Base-by-base conservation (phyloP, 139 green algal species). In the Tetraselmis striata region DNA sequence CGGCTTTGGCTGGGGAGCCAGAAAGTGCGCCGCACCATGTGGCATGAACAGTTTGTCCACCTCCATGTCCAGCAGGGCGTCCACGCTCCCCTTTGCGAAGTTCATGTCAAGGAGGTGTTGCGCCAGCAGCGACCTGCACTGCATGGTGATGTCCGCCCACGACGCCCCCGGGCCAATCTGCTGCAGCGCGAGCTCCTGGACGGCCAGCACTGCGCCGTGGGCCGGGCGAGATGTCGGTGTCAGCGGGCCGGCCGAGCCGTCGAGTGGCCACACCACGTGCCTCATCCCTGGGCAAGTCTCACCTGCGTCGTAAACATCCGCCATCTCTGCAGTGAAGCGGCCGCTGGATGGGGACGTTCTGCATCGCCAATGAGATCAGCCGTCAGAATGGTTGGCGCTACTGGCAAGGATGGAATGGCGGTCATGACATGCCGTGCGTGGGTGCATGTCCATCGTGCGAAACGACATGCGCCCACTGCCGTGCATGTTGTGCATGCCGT, bases 31-130 rank as follows among this genome's bases (percentile, higher is more conserved):
- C 28, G 78, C 29, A 31, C 85, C 84, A 77, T 92, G 89, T 29
- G 87, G 87, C 85, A 92, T 89, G 81, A 90, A 92, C 29, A 88
- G 31, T 11, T 81, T 77, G 58, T 85, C 78, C 32, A 84, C 28
- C 1, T 79, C 82, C 82, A 88, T 86, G 82, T 81, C 80, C 74
- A 79, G 30, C 1, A 86, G 75, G 0, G 30, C 29, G 23, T 82
- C 79, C 22, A 82, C 30, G 79, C 58, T 28, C 27, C 79, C 79
- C 79, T 27, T 27, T 26, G 45, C 24, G 22, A 82, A 28, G 2
- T 29, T 29, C 1, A 59, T 22, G 2, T 59, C 79, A 24, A 75
- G 77, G 22, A 85, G 77, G 24, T 58, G 74, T 29, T 77, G 25
- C 18, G 81, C 26, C 28, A 85, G 31, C 79, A 67, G 5, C 27